Evolutionary conservation across 306 rosid genomes (phyloP).

Genomic region (Lagenaria siceraria): DNA sequence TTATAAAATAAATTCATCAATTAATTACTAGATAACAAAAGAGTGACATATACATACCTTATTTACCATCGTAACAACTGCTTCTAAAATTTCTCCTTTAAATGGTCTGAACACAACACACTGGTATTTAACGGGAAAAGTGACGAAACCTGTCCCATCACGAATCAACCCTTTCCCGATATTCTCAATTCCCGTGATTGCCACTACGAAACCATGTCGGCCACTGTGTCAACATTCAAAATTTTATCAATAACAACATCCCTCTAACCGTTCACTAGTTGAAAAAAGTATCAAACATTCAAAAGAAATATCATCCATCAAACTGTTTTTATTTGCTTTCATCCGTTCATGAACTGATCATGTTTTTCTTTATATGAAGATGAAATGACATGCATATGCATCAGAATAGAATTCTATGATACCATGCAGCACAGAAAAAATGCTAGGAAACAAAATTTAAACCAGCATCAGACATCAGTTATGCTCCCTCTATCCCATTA

Average conservation of each 20-base stretch:
- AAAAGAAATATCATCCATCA: not conserved
- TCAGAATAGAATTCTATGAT: not conserved
- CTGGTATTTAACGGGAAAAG: constrained; percentile 92
- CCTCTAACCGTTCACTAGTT: not conserved
- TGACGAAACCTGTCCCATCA: constrained; percentile 88
- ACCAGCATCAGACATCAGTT: not conserved
- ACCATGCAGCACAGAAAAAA: not conserved
- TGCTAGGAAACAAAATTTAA: not conserved
- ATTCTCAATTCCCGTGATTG: constrained; percentile 83
- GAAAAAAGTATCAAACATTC: not conserved
- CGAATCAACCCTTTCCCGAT: constrained; percentile 82
- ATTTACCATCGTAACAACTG: constrained; percentile 94
- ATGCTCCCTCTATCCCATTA: not conserved
- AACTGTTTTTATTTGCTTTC: not conserved
- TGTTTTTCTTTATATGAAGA: not conserved
- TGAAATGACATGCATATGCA: not conserved
- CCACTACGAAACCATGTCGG: constrained; percentile 93
- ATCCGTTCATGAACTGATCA: not conserved
- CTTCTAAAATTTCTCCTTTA: constrained; percentile 92
- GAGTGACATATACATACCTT: constrained; percentile 34
- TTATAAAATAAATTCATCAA: not conserved
- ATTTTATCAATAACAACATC: not conserved
- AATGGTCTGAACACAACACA: constrained; percentile 96
- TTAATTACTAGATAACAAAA: not conserved
- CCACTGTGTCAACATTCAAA: constrained; percentile 36